Evolutionary conservation across 495 filamentous ascomycete genomes (phyloP).

Genomic region (Darksidea phi): DNA sequence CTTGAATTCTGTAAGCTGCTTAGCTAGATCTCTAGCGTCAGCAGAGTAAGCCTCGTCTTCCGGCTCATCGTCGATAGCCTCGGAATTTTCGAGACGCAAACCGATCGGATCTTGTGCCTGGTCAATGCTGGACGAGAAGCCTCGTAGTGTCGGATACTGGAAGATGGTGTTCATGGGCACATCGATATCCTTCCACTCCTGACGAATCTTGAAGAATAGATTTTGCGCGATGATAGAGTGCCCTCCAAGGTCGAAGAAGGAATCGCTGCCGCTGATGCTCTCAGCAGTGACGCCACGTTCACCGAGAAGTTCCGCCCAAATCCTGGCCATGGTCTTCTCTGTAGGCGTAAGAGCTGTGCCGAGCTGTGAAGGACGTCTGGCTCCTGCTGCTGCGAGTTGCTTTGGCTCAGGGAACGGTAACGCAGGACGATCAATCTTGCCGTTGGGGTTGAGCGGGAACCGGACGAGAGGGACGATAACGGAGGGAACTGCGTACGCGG

Average conservation of each 20-base stretch:
- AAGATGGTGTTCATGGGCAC: conserved; percentile 77
- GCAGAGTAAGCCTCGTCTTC: conserved; percentile 62
- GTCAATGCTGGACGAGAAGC: conserved; percentile 75
- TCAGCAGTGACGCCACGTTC: conserved; percentile 32
- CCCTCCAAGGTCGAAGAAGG: conserved; percentile 87
- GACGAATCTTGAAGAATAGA: conserved; percentile 68
- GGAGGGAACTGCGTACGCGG: conserved; percentile 77
- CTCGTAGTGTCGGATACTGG: conserved; percentile 68
- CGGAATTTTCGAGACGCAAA: conserved; percentile 36
- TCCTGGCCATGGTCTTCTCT: conserved; percentile 63
- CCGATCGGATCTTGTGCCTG: conserved; percentile 49
- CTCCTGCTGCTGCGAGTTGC: conserved; percentile 53
- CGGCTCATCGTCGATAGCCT: conserved; percentile 32
- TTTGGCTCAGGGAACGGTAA: conserved; percentile 86
- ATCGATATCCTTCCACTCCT: conserved; percentile 63
- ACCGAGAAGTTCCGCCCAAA: conserved; percentile 61
- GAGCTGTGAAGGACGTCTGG: conserved; percentile 35
- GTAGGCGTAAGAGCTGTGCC: conserved; percentile 56
- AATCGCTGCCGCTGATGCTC: conserved; percentile 45
- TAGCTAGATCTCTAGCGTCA: conserved; percentile 60
- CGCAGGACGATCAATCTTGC: conserved; percentile 87
- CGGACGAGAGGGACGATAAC: conserved; percentile 76
- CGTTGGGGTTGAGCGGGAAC: conserved; percentile 90
- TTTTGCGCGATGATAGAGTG: conserved; percentile 86
- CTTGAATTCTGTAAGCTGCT: conserved; percentile 48